phyloP scores from a whole-genome alignment of 805 yeast species.

The Zygosaccharomyces gambellarensis region DNA sequence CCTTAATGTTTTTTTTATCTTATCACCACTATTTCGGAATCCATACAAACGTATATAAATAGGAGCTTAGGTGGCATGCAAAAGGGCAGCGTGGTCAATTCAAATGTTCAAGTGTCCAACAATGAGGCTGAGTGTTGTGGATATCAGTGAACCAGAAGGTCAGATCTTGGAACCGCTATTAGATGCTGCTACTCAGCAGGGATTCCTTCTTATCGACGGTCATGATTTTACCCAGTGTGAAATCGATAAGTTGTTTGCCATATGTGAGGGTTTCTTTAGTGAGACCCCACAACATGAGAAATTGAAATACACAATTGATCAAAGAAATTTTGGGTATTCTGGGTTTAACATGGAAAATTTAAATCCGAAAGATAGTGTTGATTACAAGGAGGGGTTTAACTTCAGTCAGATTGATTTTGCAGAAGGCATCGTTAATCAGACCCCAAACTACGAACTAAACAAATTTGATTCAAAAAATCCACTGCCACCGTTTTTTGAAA shows the following conservation, averaged over 20 bases:
- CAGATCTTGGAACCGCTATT: conserved; percentile 48
- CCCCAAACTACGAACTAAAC: conserved; percentile 9
- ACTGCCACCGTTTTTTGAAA: conserved; percentile 50
- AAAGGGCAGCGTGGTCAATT: too few species aligned
- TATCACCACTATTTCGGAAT: background rate
- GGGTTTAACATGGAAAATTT: conserved; percentile 48
- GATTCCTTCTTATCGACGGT: conserved; percentile 63
- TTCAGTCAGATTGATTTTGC: conserved; percentile 50
- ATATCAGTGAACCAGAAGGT: conserved; percentile 43
- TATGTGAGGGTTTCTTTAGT: conserved; percentile 47
- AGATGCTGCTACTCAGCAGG: conserved; percentile 57
- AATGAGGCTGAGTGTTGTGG: conserved; percentile 38
- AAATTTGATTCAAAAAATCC: conserved; percentile 27
- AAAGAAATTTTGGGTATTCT: conserved; percentile 58
- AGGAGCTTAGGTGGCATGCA: background rate
- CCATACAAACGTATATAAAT: background rate
- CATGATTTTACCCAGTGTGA: conserved; percentile 56
- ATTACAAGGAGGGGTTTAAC: conserved; percentile 68
- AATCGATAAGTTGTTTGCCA: conserved; percentile 45
- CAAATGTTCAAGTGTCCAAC: background rate
- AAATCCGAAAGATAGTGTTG: conserved; percentile 40
- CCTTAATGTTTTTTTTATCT: background rate
- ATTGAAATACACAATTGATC: conserved; percentile 44
- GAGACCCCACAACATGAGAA: conserved; percentile 50
- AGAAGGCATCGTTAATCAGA: conserved; percentile 40